Evolutionary conservation across 352 stramenopile genomes (phyloP).

Genomic region (Pythium monospermum): DNA sequence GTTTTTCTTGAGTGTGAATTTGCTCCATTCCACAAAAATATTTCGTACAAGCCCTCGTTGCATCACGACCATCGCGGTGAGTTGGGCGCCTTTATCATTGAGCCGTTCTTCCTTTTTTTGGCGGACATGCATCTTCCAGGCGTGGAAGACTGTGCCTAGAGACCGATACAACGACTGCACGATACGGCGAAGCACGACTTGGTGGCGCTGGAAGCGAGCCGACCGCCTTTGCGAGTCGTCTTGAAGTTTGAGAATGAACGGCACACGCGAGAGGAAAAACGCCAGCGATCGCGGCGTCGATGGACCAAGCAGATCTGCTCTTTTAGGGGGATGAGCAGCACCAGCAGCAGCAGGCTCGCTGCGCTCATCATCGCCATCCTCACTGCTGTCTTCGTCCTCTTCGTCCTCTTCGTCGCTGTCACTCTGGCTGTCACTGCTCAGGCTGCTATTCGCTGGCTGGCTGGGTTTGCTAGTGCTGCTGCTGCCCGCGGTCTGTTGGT

Average conservation of each 20-base stretch:
- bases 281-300: conserved; percentile 26
- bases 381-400: not conserved
- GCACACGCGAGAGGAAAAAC: conserved; percentile 41
- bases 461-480: no score
- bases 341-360: no score
- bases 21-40: conserved; percentile 54
- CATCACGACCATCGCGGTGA: conserved; percentile 47
- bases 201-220: conserved; percentile 32
- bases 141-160: conserved; percentile 48
- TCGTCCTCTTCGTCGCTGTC: conserved; percentile 14
- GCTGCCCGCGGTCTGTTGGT: not conserved
- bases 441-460: not conserved
- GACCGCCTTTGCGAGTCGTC: conserved; percentile 29
- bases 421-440: conserved; percentile 8
- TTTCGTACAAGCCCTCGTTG: conserved; percentile 40
- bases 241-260: conserved; percentile 37
- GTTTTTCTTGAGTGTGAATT: conserved; percentile 26
- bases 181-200: conserved; percentile 42
- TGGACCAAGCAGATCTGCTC: conserved; percentile 10
- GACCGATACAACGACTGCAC: conserved; percentile 50
- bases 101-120: conserved; percentile 35
- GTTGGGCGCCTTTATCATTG: conserved; percentile 40
- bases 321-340: no score
- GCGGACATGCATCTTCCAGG: conserved; percentile 37
- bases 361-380: not conserved